Evolutionary conservation across 1,139 yeast species (phyloP).

Genomic region (Hyphopichia khmerensis): DNA sequence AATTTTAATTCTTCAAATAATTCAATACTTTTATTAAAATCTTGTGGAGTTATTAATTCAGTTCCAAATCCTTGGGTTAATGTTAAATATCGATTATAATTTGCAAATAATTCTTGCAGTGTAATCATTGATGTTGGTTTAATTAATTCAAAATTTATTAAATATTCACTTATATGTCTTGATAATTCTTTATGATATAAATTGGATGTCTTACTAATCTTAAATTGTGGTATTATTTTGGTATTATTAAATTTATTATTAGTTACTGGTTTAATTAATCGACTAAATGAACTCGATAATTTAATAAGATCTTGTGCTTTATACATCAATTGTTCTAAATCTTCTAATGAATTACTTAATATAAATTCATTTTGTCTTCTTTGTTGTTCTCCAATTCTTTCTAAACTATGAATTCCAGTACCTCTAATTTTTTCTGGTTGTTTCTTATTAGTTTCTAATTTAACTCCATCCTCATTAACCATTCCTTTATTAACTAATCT

Average conservation of each 20-base stretch:
- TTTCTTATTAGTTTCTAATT: conserved; percentile 10
- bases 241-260: conserved; percentile 4
- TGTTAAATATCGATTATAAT: conserved; percentile 39
- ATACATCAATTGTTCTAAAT: conserved; percentile 72
- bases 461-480: conserved; percentile 38
- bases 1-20: conserved; percentile 29
- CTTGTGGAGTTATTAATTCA: conserved; percentile 30
- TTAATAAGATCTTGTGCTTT: conserved; percentile 73
- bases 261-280: conserved; percentile 20
- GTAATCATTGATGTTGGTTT: conserved; percentile 40
- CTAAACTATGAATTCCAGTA: conserved; percentile 72
- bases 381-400: conserved; percentile 55
- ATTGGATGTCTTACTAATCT: conserved; percentile 26
- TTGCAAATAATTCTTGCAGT: conserved; percentile 42
- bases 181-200: conserved; percentile 40
- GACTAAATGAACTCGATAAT: conserved; percentile 50
- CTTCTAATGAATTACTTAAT: conserved; percentile 70
- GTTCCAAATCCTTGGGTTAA: conserved; percentile 43
- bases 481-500: conserved; percentile 33
- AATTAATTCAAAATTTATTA: conserved; percentile 32
- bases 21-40: conserved; percentile 31
- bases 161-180: conserved; percentile 53
- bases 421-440: conserved; percentile 9
- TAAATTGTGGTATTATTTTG: conserved; percentile 29
- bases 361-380: conserved; percentile 62